phyloP scores from a whole-genome alignment of 352 stramenopile species.

The Globisporangium ultimum region DNA sequence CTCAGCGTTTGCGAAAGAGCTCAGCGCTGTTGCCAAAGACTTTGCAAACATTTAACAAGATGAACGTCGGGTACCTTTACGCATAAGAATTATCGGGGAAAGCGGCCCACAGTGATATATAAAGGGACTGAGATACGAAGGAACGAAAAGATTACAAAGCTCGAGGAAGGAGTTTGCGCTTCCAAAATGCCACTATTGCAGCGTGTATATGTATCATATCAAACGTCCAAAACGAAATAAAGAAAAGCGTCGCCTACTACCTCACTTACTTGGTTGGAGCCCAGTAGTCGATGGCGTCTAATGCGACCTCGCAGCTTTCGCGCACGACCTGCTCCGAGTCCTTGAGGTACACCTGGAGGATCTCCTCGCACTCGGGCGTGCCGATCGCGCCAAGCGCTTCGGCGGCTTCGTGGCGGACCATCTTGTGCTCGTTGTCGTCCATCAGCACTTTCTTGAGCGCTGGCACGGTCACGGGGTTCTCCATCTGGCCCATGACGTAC shows the following conservation, averaged over 20 bases:
- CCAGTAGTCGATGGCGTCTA: conserved; percentile 98
- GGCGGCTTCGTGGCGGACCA: conserved; percentile 97
- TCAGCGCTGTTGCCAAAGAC: conserved; percentile 45
- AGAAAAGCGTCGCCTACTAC: no score
- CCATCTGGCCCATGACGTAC: conserved; percentile 94
- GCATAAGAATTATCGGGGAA: conserved; percentile 13
- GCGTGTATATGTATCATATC: no score
- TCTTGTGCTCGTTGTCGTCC: conserved; percentile 91
- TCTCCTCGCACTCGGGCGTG: conserved; percentile 87
- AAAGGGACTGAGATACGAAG: no score
- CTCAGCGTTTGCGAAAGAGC: conserved; percentile 36
- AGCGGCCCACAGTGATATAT: no score
- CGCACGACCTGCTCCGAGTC: conserved; percentile 87
- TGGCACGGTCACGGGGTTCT: conserved; percentile 80
- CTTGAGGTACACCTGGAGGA: conserved; percentile 76
- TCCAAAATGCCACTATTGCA: no score
- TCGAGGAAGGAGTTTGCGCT: no score
- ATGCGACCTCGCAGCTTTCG: conserved; percentile 95
- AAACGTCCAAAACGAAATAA: no score
- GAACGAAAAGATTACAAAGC: no score
- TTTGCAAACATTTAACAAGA: conserved; percentile 47
- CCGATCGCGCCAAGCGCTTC: conserved; percentile 97
- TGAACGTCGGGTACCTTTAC: conserved; percentile 60
- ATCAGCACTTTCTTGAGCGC: conserved; percentile 90
- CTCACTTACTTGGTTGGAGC: conserved; percentile 39